These are phyloP conservation scores for Scedosporium aurantiacum DNA, from an alignment of 2,329 filamentous ascomycete genomes.

Conservation along the genomic window DNA sequence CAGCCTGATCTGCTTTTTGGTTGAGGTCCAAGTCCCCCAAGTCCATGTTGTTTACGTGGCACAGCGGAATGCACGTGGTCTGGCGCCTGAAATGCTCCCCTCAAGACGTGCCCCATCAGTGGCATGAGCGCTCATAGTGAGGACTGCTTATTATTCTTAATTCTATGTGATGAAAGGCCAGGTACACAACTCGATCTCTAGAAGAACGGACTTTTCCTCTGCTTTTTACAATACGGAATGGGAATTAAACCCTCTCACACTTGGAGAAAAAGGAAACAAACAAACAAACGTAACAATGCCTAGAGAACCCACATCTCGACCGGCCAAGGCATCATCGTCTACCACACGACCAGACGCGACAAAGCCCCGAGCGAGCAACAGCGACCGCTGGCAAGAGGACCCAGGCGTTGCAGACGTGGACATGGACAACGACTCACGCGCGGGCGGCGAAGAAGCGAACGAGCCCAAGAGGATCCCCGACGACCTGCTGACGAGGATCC, in stretches of 20 bases:
- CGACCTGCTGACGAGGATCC: conserved; percentile 61
- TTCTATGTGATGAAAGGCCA: not conserved
- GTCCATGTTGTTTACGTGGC: too few species aligned
- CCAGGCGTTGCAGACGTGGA: not conserved
- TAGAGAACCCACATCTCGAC: not conserved
- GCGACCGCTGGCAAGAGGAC: conserved; percentile 9
- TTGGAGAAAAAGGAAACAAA: conserved; percentile 10
- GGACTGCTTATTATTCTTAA: not conserved
- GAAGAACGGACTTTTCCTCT: too few species aligned
- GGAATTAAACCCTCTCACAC: too few species aligned
- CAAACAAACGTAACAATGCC: not conserved
- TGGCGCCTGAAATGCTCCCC: not conserved
- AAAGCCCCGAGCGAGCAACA: conserved; percentile 9
- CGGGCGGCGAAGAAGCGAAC: conserved; percentile 19
- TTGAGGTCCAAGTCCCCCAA: too few species aligned
- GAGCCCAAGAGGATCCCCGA: conserved; percentile 46
- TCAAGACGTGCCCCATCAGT: not conserved
- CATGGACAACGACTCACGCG: conserved; percentile 12
- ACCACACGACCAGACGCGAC: conserved; percentile 6
- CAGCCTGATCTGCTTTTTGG: too few species aligned
- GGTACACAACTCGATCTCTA: too few species aligned
- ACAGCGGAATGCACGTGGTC: not conserved
- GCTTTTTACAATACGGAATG: too few species aligned
- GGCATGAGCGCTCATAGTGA: not conserved
- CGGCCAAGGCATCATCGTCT: not conserved